Evolutionary conservation across 352 stramenopile genomes (phyloP), one percentile per base, ranked within the genome.

Genomic region (Phytophthora capsici): DNA sequence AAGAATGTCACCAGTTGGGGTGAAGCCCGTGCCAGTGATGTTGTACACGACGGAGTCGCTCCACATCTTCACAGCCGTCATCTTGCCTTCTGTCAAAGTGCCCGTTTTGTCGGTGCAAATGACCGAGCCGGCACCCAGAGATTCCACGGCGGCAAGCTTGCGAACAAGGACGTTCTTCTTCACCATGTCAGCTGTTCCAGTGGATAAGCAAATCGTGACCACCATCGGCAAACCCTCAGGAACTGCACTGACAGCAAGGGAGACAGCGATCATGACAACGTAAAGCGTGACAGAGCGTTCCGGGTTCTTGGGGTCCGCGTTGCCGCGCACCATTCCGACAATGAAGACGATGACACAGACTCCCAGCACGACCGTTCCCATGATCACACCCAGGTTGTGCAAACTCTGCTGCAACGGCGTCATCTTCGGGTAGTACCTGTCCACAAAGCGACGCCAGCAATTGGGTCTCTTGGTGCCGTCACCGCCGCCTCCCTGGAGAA

Each of bases 261-360:
- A 98, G 6, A 98, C 92, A 4, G 94, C 91, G 22, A 98, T 93
- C 68, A 97, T 98, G 25, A 99, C 89, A 61, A 98, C 98, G 63
- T 97, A 93, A 10, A 99, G 69, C 75, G 80, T 88, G 28, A 98
- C 85, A 5, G 94, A 84, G 16, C 95, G 83, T 25, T 95, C 78
- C 12, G 89, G 84, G 12, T 91, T 73, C 69, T 91, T 89, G 0
- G 82, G 80, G 54, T 91, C 79, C 2, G 68, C 63, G 48, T 88
- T 87, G 41, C 69, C 62, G 40, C 82, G 79, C 23, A 87, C 51
- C 78, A 97, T 83, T 20, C 93, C 88, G n/a, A 97, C 95, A 4
- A 97, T 68, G 19, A 98, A 80, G 34, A 95, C 95, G 55, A 99
- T 97, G 3, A 98, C 62, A 37, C 81, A 91, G n/a, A 91, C 75